Percentiles rank a stretch among this genome's conserved stretches.
Evolutionary conservation across 2,329 filamentous ascomycete species (phyloP).

Genomic region (Fusarium sp.): DNA sequence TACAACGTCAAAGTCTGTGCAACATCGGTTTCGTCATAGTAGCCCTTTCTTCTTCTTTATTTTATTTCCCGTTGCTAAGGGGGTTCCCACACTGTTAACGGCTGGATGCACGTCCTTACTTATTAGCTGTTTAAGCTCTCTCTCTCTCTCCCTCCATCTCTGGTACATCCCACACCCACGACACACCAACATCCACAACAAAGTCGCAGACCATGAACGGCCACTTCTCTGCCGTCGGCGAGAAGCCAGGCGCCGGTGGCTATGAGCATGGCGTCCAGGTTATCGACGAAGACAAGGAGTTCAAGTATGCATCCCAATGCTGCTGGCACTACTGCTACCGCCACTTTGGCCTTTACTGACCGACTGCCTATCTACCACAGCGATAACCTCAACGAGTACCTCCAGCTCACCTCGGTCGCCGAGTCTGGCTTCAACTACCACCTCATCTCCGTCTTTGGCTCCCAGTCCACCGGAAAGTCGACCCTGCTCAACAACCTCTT

Average conservation of each 20-base stretch:
- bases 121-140: constrained; percentile 30
- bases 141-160: constrained; percentile 2
- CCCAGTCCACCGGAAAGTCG: constrained; percentile 98
- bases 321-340: neutral
- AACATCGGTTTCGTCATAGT: constrained; percentile 13
- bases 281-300: constrained; percentile 90
- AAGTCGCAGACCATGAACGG: constrained; percentile 73
- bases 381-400: constrained; percentile 82
- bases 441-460: constrained; percentile 98
- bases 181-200: constrained; percentile 17
- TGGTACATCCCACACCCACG: constrained; percentile 13
- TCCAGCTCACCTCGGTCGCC: constrained; percentile 82
- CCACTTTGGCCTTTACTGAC: constrained; percentile 28
- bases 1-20: neutral
- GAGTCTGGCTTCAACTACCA: constrained; percentile 98
- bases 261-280: constrained; percentile 98
- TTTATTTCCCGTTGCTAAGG: constrained; percentile 18
- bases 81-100: constrained; percentile 33
- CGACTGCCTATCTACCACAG: constrained; percentile 57
- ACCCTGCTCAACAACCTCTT: constrained; percentile 97
- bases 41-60: neutral
- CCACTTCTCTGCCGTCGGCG: constrained; percentile 81
- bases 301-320: constrained; percentile 77
- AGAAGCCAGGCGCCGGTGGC: constrained; percentile 70
- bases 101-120: constrained; percentile 34